These are phyloP conservation scores for Trametes coccinea DNA, from an alignment of 768 basidiomycete genomes.

Conservation along the genomic window DNA sequence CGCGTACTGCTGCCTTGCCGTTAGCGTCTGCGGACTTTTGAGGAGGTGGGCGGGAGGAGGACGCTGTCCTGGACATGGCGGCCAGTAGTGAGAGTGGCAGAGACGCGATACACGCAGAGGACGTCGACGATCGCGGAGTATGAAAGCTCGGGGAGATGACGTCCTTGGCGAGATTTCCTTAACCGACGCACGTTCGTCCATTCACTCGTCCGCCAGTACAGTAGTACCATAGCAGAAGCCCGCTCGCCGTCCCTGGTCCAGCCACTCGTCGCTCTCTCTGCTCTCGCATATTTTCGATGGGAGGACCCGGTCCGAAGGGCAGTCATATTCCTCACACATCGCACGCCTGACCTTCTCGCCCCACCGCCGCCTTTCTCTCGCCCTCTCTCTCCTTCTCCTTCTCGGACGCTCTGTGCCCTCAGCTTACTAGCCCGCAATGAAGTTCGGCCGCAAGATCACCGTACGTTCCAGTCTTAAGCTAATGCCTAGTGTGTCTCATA, in stretches of 20 bases:
- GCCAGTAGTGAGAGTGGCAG: too few species aligned
- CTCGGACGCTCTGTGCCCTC: background rate
- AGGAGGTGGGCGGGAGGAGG: slow-evolving; percentile 7
- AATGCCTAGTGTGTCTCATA: too few species aligned
- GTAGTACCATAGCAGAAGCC: too few species aligned
- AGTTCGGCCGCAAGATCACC: slow-evolving; percentile 79
- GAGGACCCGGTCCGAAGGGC: background rate
- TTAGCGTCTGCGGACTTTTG: background rate
- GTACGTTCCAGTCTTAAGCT: slow-evolving; percentile 37
- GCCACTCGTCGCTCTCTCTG: background rate
- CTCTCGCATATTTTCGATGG: background rate
- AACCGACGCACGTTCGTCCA: slow-evolving; percentile 15
- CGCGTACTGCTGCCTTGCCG: background rate
- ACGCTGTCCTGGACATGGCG: slow-evolving; percentile 1
- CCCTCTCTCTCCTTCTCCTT: background rate
- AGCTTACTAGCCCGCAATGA: slow-evolving; percentile 62
- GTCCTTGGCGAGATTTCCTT: background rate
- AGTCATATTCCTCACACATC: background rate
- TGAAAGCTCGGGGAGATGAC: background rate
- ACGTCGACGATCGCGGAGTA: too few species aligned
- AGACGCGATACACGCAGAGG: too few species aligned
- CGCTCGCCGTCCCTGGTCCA: background rate
- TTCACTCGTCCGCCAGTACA: too few species aligned
- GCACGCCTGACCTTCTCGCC: background rate
- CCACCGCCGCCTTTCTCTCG: background rate